phyloP scores from a whole-genome alignment of 202 grass and related monocot species.

The Brachypodium distachyon region DNA sequence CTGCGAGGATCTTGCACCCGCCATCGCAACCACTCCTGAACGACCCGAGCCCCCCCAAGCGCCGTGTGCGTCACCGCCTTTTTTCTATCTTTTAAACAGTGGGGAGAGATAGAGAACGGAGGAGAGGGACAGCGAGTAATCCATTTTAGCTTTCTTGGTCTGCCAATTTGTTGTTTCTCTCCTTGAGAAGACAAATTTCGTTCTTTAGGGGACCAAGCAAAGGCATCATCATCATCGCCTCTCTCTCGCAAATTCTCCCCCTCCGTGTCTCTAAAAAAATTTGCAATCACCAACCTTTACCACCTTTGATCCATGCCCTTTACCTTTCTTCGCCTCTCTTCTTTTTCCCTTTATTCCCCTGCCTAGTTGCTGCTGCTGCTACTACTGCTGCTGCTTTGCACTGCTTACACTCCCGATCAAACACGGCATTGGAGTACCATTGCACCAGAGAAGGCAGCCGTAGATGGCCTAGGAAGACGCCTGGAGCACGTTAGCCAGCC shows the following conservation, averaged over 20 bases:
- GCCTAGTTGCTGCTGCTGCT: constrained; percentile 24
- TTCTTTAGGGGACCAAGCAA: constrained; percentile 54
- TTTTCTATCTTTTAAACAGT: neutral
- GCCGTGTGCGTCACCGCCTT: neutral
- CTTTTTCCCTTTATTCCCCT: constrained; percentile 48
- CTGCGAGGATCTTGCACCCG: constrained; percentile 1
- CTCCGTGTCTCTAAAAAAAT: neutral
- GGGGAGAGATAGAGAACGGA: neutral
- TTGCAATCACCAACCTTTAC: constrained; percentile 42
- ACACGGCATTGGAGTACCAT: neutral
- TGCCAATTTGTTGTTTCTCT: neutral
- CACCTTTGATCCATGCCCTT: constrained; percentile 47
- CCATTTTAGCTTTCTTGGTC: neutral
- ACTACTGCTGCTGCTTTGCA: neutral
- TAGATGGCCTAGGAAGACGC: neutral
- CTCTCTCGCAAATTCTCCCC: neutral
- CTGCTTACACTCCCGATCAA: neutral
- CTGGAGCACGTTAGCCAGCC: neutral
- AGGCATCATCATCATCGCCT: constrained; percentile 11
- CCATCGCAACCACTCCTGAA: constrained; percentile 27
- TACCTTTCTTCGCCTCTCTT: constrained; percentile 36
- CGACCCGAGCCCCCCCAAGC: neutral
- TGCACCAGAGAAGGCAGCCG: neutral
- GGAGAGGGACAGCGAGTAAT: constrained; percentile 5
- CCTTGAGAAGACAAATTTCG: constrained; percentile 36